These are phyloP conservation scores for Phyllosticta citrichinensis DNA, from an alignment of 2,329 filamentous ascomycete species.

Conservation along the genomic window DNA sequence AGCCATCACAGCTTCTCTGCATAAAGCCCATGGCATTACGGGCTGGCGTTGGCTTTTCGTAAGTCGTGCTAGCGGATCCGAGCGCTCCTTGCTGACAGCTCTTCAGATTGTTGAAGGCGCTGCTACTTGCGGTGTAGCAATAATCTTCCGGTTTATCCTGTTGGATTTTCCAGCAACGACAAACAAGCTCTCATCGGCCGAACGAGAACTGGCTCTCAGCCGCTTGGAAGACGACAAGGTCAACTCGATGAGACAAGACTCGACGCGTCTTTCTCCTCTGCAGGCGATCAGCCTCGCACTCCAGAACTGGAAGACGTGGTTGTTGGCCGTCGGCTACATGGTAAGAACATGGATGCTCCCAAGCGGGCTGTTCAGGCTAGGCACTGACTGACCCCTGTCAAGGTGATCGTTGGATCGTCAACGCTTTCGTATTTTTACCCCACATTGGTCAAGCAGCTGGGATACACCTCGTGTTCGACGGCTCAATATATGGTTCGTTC, in stretches of 20 bases:
- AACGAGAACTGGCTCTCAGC: slow-evolving; percentile 34
- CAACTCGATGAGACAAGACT: slow-evolving; percentile 22
- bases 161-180: slow-evolving; percentile 42
- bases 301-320: slow-evolving; percentile 37
- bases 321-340: slow-evolving; percentile 42
- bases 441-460: slow-evolving; percentile 42
- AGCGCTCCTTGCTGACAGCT: neutral
- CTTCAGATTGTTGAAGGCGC: slow-evolving; percentile 25
- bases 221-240: slow-evolving; percentile 37
- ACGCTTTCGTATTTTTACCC: slow-evolving; percentile 48
- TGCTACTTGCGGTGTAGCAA: slow-evolving; percentile 36
- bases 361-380: neutral
- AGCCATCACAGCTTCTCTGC: slow-evolving; percentile 38
- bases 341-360: slow-evolving; percentile 16
- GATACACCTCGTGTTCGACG: slow-evolving; percentile 33
- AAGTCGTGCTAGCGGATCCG: slow-evolving; percentile 13
- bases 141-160: slow-evolving; percentile 36
- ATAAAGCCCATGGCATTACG: slow-evolving; percentile 34
- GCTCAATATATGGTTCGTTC: slow-evolving; percentile 40
- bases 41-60: slow-evolving; percentile 47
- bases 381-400: neutral
- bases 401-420: slow-evolving; percentile 37
- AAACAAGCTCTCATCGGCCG: slow-evolving; percentile 31
- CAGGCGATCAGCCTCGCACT: slow-evolving; percentile 32
- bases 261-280: slow-evolving; percentile 25